Base-by-base conservation (phyloP, 768 basidiomycete species). In the Leucosporidium scottii region DNA sequence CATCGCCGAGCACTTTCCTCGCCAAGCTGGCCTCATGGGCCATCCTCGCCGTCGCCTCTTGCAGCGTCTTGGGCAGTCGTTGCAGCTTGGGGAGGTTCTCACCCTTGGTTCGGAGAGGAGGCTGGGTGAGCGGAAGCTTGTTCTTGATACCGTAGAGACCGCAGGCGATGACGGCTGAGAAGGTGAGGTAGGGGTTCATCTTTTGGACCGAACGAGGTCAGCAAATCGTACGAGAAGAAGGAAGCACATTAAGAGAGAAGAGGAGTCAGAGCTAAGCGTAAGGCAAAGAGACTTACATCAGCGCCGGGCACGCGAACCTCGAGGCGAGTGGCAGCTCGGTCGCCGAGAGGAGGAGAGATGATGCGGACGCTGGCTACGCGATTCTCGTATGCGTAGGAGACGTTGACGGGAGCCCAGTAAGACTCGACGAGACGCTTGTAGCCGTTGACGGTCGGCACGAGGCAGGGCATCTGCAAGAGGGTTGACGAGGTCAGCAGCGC, bases 251-350 rank as follows among this genome's bases (percentile, higher is more conserved):
- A n/a, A n/a, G n/a, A n/a, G n/a, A n/a, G n/a, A n/a, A n/a, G n/a
- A n/a, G n/a, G n/a, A n/a, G n/a, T n/a, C n/a, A n/a, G n/a, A n/a
- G n/a, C n/a, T n/a, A n/a, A n/a, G n/a, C n/a, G n/a, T n/a, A n/a
- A n/a, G n/a, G n/a, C n/a, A n/a, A n/a, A n/a, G n/a, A n/a, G n/a
- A n/a, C 79, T 73, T 85, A 97, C 91, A 76, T 99, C 96, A 49
- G 96, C 96, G 30, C 96, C 96, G 1, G 96, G 93, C 23, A 98
- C 85, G 62, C 96, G 87, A 20, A 99, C 81, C 80, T 99, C 96
- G 74, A 99, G 84, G 59, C 96, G 83, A 1, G 96, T 97, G 3
- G 89, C 91, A 5, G 85, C 78, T 13, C 84, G 83, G 3, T 88
- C 84, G n/a, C 87, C 88, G 8, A 89, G 87, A 1, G 96, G 96